phyloP scores from a whole-genome alignment of 2,329 filamentous ascomycete species.

The Teratosphaeriaceae sp. region DNA sequence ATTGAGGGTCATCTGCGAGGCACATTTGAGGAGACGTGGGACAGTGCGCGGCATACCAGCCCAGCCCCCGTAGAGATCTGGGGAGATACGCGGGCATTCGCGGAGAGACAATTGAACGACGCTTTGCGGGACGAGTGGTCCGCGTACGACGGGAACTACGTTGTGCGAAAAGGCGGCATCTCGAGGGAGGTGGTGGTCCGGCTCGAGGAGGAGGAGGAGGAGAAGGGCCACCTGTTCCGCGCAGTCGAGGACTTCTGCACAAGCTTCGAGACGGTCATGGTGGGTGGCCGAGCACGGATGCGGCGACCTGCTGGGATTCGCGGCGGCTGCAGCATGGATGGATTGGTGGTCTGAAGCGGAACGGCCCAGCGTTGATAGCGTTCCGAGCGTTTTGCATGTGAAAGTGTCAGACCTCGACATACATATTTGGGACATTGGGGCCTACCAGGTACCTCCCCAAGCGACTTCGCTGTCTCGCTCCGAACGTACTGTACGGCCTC shows the following conservation, averaged over 20 bases:
- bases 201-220: slow-evolving; percentile 19
- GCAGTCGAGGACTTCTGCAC: slow-evolving; percentile 2
- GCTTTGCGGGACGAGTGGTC: slow-evolving; percentile 44
- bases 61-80: neutral
- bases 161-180: slow-evolving; percentile 39
- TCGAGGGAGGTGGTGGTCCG: slow-evolving; percentile 40
- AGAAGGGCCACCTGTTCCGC: slow-evolving; percentile 1
- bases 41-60: neutral
- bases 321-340: slow-evolving; percentile 1
- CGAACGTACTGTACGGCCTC: no score
- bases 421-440: neutral
- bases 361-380: slow-evolving; percentile 3
- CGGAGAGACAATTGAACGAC: slow-evolving; percentile 36
- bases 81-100: slow-evolving; percentile 18
- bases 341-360: slow-evolving; percentile 2
- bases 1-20: neutral
- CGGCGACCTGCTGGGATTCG: neutral
- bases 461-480: no score
- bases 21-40: neutral
- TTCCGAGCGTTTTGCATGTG: slow-evolving; percentile 7
- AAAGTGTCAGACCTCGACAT: neutral
- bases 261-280: slow-evolving; percentile 8
- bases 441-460: no score
- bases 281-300: neutral
- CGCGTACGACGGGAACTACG: slow-evolving; percentile 37